Conservation (phyloP, 352 stramenopile species). For the Globisporangium barbulae region DNA sequence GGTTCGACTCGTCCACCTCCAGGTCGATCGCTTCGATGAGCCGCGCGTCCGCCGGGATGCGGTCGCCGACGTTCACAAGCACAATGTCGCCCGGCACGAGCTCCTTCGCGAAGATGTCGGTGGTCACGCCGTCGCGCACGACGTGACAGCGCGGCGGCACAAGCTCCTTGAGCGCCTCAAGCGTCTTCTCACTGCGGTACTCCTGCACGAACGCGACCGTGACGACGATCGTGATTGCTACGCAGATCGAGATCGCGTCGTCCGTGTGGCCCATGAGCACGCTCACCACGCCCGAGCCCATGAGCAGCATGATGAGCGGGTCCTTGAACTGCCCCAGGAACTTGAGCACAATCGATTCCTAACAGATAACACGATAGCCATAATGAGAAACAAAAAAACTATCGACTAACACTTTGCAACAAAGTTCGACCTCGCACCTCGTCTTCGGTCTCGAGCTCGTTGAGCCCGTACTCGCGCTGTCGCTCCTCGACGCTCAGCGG, state of each 20-base stretch:
- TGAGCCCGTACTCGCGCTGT: slow-evolving; percentile 66
- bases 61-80: slow-evolving; percentile 90
- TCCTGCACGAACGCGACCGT: slow-evolving; percentile 94
- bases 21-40: slow-evolving; percentile 87
- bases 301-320: slow-evolving; percentile 95
- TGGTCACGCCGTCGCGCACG: slow-evolving; percentile 45
- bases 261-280: slow-evolving; percentile 92
- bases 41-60: slow-evolving; percentile 90
- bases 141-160: slow-evolving; percentile 72
- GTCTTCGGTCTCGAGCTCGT: slow-evolving; percentile 69
- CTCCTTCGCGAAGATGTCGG: slow-evolving; percentile 73
- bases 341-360: slow-evolving; percentile 87
- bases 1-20: slow-evolving; percentile 92
- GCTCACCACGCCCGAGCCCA: slow-evolving; percentile 90
- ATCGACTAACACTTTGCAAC: background rate
- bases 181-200: slow-evolving; percentile 84
- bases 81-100: slow-evolving; percentile 85
- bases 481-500: slow-evolving; percentile 51
- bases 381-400: background rate
- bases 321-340: slow-evolving; percentile 96
- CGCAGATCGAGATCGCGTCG: slow-evolving; percentile 94
- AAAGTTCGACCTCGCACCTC: slow-evolving; percentile 23
- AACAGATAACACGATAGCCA: too few relatives aligned
- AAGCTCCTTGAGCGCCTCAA: slow-evolving; percentile 80
- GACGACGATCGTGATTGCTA: slow-evolving; percentile 96